These are phyloP conservation scores for Coemansia sp. DNA, from an alignment of 192 early-diverging fungal genomes.

Conservation along the genomic window DNA sequence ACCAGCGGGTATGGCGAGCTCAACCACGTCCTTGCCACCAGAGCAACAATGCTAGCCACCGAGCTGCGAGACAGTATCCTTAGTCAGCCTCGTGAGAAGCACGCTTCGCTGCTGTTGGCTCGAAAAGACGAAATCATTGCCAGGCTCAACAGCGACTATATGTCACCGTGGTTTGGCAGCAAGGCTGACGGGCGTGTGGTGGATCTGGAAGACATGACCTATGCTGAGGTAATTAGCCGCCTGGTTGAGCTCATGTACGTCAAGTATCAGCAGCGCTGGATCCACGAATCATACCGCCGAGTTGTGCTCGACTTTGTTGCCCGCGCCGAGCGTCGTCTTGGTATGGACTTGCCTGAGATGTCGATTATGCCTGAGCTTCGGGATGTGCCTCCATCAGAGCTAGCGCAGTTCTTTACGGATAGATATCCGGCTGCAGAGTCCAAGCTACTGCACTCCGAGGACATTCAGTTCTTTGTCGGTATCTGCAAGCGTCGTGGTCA, in stretches of 20 bases:
- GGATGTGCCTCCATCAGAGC: neutral
- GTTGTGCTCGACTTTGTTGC: constrained; percentile 80
- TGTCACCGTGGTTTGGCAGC: constrained; percentile 84
- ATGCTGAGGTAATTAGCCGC: constrained; percentile 83
- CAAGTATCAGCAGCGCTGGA: constrained; percentile 79
- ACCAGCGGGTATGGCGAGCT: no score
- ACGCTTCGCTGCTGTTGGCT: no score
- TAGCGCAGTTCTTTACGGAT: constrained; percentile 37
- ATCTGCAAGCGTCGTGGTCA: constrained; percentile 59
- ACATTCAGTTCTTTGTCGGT: constrained; percentile 51
- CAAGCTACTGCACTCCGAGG: constrained; percentile 47
- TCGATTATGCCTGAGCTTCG: neutral
- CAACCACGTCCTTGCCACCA: no score
- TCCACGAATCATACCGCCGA: constrained; percentile 71
- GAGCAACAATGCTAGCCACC: no score
- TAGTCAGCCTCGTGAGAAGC: no score
- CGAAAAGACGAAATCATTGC: no score
- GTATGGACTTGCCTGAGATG: neutral
- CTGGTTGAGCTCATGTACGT: constrained; percentile 85
- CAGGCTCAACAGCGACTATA: no score
- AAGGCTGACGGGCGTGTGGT: constrained; percentile 74
- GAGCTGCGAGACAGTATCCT: constrained; percentile 22
- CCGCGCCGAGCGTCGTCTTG: constrained; percentile 78
- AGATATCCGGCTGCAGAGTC: constrained; percentile 20
- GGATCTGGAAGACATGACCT: constrained; percentile 94